phyloP scores from a whole-genome alignment of 73 alveolate species.

The Breviolum minutum region DNA sequence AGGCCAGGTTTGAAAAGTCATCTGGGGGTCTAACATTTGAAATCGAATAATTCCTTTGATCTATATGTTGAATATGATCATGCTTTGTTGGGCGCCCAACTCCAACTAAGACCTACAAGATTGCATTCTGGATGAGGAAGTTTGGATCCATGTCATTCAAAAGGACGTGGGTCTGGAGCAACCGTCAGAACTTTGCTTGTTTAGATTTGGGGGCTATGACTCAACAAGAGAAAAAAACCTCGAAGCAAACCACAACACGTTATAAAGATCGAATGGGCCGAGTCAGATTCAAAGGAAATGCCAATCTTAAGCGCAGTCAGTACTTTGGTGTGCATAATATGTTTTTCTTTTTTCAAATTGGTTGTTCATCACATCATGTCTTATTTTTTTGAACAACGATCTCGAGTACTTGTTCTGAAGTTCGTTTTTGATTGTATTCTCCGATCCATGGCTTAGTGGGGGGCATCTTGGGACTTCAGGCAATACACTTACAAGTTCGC shows the following conservation, averaged over 20 bases:
- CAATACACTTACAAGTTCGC: slow-evolving; percentile 43
- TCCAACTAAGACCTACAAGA: slow-evolving; percentile 19
- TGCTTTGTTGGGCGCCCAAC: not conserved
- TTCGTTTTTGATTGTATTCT: too few relatives aligned
- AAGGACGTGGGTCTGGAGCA: slow-evolving; percentile 38
- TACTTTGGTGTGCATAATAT: not conserved
- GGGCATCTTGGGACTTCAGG: too few relatives aligned
- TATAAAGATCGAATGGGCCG: not conserved
- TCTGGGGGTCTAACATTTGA: too few relatives aligned
- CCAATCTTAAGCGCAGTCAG: not conserved
- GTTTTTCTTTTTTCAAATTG: not conserved
- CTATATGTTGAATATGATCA: too few relatives aligned
- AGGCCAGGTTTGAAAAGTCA: too few relatives aligned
- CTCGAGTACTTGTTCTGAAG: too few relatives aligned
- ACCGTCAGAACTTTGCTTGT: not conserved
- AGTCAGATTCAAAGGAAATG: not conserved
- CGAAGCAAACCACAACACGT: not conserved
- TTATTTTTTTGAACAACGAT: not conserved
- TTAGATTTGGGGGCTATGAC: slow-evolving; percentile 14
- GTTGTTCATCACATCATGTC: not conserved
- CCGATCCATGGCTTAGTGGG: too few relatives aligned
- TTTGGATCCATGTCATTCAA: not conserved
- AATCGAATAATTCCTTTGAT: too few relatives aligned
- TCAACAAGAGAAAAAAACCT: not conserved
- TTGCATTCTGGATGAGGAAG: slow-evolving; percentile 29